Conservation (phyloP, 2,329 filamentous ascomycete species). For the Penicillium sp. region DNA sequence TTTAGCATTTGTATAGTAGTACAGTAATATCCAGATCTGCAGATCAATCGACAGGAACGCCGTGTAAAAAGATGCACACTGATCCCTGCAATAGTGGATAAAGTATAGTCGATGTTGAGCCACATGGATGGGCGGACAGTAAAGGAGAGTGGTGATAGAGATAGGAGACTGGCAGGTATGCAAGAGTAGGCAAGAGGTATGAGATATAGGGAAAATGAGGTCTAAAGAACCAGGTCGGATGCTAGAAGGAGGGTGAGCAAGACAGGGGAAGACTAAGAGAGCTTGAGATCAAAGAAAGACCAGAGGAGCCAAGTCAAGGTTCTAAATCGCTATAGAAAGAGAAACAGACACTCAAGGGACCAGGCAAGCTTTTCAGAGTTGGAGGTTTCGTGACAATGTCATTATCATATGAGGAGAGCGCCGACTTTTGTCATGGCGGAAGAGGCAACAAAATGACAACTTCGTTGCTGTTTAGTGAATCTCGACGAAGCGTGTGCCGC, state of each 20-base stretch:
- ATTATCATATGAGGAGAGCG: conserved; percentile 19
- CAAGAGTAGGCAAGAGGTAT: background rate
- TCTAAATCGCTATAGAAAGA: conserved; percentile 11
- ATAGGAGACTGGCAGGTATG: background rate
- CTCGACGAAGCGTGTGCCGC: conserved; percentile 29
- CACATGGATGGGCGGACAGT: background rate
- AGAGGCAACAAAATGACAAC: background rate
- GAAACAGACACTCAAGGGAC: conserved; percentile 9
- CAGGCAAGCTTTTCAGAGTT: conserved; percentile 14
- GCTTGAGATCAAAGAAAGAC: conserved; percentile 1
- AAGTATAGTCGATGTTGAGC: background rate
- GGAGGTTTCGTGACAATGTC: conserved; percentile 23
- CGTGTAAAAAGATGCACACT: background rate
- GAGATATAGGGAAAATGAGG: background rate
- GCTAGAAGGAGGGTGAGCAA: background rate
- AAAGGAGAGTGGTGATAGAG: background rate
- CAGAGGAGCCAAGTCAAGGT: conserved; percentile 7
- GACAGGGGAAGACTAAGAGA: background rate
- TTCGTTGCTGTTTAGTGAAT: conserved; percentile 21
- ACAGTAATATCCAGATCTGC: background rate
- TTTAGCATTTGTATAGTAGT: background rate
- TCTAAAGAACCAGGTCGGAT: background rate
- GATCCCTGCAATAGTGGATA: background rate
- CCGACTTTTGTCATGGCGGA: background rate
- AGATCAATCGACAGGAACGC: background rate